Conservation (phyloP, 2,329 filamentous ascomycete genomes). For the Arthrinium phaeospermum region DNA sequence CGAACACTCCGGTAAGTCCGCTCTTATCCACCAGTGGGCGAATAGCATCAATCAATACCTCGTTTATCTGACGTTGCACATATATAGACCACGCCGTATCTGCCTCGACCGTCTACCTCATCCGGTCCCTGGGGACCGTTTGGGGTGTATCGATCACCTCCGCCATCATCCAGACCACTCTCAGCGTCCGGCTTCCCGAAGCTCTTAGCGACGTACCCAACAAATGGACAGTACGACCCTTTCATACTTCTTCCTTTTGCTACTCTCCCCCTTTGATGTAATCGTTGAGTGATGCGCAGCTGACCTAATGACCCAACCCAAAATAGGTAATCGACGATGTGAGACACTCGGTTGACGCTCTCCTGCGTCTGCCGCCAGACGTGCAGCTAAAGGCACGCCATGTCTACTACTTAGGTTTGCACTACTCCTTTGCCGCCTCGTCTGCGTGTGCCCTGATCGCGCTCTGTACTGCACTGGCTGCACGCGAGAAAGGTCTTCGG, state of each 20-base stretch:
- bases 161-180: conserved; percentile 66
- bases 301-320: neutral
- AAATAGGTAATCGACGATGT: conserved; percentile 66
- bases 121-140: conserved; percentile 67
- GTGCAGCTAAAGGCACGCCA: conserved; percentile 60
- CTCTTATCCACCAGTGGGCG: neutral
- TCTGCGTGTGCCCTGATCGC: conserved; percentile 57
- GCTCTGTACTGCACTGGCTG: conserved; percentile 53
- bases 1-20: conserved; percentile 59
- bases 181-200: conserved; percentile 58
- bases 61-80: neutral
- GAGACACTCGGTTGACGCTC: conserved; percentile 63
- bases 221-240: conserved; percentile 59
- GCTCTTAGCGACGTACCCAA: conserved; percentile 61
- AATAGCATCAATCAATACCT: neutral
- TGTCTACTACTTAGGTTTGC: conserved; percentile 65
- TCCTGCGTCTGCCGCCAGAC: conserved; percentile 60
- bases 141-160: conserved; percentile 69
- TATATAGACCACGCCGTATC: conserved; percentile 64
- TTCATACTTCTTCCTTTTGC: conserved; percentile 23
- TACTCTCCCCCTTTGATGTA: conserved; percentile 30
- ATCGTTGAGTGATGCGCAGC: conserved; percentile 28
- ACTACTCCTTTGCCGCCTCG: conserved; percentile 60
- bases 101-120: conserved; percentile 67
- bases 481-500: conserved; percentile 40